These are phyloP conservation scores for Pyrenochaeta sp. DNA, from an alignment of 2,329 filamentous ascomycete genomes.

Conservation along the genomic window DNA sequence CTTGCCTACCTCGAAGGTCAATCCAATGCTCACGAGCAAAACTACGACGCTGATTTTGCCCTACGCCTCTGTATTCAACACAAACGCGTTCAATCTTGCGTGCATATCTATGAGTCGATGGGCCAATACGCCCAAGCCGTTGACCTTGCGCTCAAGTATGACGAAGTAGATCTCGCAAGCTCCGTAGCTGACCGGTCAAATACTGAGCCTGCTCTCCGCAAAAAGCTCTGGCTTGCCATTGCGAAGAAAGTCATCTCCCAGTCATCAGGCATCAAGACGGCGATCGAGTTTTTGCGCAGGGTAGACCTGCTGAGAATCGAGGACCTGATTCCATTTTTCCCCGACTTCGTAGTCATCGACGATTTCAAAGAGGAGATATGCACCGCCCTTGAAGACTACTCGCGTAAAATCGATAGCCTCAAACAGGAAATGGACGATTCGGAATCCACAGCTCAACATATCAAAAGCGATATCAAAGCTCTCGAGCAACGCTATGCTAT, in stretches of 20 bases:
- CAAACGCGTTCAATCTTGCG: slow-evolving; percentile 89
- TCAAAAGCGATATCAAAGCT: slow-evolving; percentile 85
- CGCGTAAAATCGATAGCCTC: slow-evolving; percentile 84
- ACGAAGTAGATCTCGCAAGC: slow-evolving; percentile 88
- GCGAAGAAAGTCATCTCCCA: slow-evolving; percentile 92
- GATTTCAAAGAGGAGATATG: slow-evolving; percentile 99
- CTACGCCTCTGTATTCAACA: slow-evolving; percentile 95
- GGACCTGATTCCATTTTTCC: slow-evolving; percentile 97
- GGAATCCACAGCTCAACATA: slow-evolving; percentile 85
- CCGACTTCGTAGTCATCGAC: slow-evolving; percentile 97
- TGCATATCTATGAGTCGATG: slow-evolving; percentile 98
- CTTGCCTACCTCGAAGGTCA: slow-evolving; percentile 91
- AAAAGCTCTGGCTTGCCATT: slow-evolving; percentile 94
- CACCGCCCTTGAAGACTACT: slow-evolving; percentile 90
- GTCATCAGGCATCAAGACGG: slow-evolving; percentile 81
- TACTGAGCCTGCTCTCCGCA: slow-evolving; percentile 80
- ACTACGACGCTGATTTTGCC: slow-evolving; percentile 95
- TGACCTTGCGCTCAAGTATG: slow-evolving; percentile 87
- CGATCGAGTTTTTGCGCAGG: slow-evolving; percentile 90
- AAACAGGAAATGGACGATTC: slow-evolving; percentile 97
- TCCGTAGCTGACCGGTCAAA: slow-evolving; percentile 87
- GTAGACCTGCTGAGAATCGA: slow-evolving; percentile 94
- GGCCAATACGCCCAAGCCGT: slow-evolving; percentile 93
- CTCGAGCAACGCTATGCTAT: slow-evolving; percentile 93
- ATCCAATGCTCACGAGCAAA: slow-evolving; percentile 74